These are phyloP conservation scores for Anthostomella pinea DNA, from an alignment of 2,329 filamentous ascomycete genomes.

Conservation along the genomic window DNA sequence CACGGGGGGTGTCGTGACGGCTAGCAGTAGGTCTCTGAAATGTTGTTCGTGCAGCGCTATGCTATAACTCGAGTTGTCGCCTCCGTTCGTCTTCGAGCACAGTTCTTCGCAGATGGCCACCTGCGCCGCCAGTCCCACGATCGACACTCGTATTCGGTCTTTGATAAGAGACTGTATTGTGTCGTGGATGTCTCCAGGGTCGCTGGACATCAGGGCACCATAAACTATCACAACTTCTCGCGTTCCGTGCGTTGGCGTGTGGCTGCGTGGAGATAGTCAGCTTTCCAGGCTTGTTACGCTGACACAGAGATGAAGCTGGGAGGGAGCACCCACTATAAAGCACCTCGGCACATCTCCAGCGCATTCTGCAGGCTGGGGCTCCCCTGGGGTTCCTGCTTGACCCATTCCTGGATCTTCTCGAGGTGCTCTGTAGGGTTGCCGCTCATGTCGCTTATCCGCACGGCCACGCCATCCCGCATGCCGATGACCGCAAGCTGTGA, in stretches of 20 bases:
- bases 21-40: slow-evolving; percentile 85
- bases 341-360: slow-evolving; percentile 89
- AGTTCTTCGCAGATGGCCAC: slow-evolving; percentile 91
- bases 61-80: slow-evolving; percentile 72
- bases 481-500: slow-evolving; percentile 90
- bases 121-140: slow-evolving; percentile 88
- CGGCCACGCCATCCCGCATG: slow-evolving; percentile 87
- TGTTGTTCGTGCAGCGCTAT: slow-evolving; percentile 85
- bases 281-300: slow-evolving; percentile 7
- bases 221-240: slow-evolving; percentile 90
- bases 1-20: slow-evolving; percentile 83
- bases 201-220: slow-evolving; percentile 83
- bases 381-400: slow-evolving; percentile 66
- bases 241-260: slow-evolving; percentile 90
- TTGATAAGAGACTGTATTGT: slow-evolving; percentile 76
- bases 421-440: slow-evolving; percentile 91
- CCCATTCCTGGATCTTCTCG: slow-evolving; percentile 66
- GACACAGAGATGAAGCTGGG: slow-evolving; percentile 1
- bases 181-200: slow-evolving; percentile 92
- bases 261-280: slow-evolving; percentile 44
- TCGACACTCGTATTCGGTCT: slow-evolving; percentile 81
- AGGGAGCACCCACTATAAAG: slow-evolving; percentile 64
- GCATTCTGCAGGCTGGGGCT: slow-evolving; percentile 88
- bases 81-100: slow-evolving; percentile 81
- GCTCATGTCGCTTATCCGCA: slow-evolving; percentile 82